These are phyloP conservation scores for Cadophora gregata DNA, from an alignment of 2,329 filamentous ascomycete species.

Conservation along the genomic window DNA sequence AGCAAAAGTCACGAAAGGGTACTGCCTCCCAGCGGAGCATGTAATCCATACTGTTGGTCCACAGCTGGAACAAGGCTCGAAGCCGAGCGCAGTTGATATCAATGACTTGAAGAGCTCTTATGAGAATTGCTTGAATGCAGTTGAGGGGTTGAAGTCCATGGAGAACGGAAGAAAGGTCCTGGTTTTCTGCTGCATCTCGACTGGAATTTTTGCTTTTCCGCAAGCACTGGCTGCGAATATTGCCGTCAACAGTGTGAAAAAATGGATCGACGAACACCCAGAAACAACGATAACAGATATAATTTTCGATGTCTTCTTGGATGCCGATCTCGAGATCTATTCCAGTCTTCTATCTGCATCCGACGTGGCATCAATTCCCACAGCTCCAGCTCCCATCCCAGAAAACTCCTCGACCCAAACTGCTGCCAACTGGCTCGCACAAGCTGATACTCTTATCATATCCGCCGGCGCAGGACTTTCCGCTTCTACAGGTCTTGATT, in stretches of 20 bases:
- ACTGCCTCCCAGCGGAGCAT: conserved; percentile 15
- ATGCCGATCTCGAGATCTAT: conserved; percentile 10
- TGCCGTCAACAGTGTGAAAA: neutral
- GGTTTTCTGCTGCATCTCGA: conserved; percentile 18
- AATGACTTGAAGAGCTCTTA: neutral
- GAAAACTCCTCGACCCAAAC: neutral
- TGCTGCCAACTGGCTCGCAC: conserved; percentile 4
- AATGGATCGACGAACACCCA: neutral
- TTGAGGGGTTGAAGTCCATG: conserved; percentile 1
- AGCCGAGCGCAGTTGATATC: neutral
- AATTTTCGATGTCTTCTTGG: conserved; percentile 14
- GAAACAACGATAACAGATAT: conserved; percentile 15
- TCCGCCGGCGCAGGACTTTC: conserved; percentile 18
- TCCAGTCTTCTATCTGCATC: neutral
- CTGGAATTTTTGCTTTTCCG: conserved; percentile 13
- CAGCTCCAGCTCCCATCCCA: neutral
- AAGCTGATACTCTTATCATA: conserved; percentile 3
- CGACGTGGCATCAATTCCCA: neutral
- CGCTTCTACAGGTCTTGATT: conserved; percentile 13
- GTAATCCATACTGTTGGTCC: conserved; percentile 22
- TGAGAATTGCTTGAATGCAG: conserved; percentile 5
- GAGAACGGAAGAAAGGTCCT: conserved; percentile 12
- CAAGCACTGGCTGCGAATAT: conserved; percentile 3
- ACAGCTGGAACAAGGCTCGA: neutral
- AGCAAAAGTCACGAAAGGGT: conserved; percentile 14